A percentile compares a stretch with the other conserved stretches of the same genome.
phyloP scores from a whole-genome alignment of 495 filamentous ascomycete species.

The Trypethelium eluteriae region DNA sequence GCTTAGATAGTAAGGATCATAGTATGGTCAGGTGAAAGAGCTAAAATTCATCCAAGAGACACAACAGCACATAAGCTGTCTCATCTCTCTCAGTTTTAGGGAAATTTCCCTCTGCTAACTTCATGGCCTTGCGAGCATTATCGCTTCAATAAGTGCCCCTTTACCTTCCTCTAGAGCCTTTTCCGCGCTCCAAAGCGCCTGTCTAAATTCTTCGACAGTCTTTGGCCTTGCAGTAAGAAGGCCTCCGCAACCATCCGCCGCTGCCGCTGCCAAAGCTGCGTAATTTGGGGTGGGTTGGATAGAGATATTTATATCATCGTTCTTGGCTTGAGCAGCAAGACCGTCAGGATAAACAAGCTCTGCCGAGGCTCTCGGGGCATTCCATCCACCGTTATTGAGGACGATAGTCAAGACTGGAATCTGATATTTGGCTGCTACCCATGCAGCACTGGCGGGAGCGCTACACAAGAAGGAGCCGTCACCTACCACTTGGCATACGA shows the following conservation, averaged over 20 bases:
- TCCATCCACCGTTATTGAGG: constrained; percentile 52
- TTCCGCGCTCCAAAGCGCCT: no score
- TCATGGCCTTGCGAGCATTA: no score
- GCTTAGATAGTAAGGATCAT: neutral
- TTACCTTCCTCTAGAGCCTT: no score
- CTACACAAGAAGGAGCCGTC: constrained; percentile 39
- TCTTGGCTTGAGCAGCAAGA: constrained; percentile 61
- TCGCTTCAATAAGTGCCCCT: no score
- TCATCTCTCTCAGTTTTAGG: no score
- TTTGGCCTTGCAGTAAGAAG: no score
- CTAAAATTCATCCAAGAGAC: no score
- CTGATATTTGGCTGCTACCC: constrained; percentile 33
- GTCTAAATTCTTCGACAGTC: no score
- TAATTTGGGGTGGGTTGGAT: constrained; percentile 76
- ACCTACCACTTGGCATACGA: constrained; percentile 29
- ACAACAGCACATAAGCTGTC: no score
- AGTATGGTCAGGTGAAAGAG: no score
- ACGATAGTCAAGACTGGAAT: constrained; percentile 36
- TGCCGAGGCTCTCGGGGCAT: constrained; percentile 68
- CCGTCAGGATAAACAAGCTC: constrained; percentile 80
- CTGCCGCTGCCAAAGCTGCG: constrained; percentile 53
- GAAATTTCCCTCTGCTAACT: no score
- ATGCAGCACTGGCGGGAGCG: constrained; percentile 29
- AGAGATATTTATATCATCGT: constrained; percentile 77
- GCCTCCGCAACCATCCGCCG: no score